A percentile compares a stretch with the other conserved stretches of the same genome.
Conservation (phyloP, 129 eudicot species). For the Solidago caesia region DNA sequence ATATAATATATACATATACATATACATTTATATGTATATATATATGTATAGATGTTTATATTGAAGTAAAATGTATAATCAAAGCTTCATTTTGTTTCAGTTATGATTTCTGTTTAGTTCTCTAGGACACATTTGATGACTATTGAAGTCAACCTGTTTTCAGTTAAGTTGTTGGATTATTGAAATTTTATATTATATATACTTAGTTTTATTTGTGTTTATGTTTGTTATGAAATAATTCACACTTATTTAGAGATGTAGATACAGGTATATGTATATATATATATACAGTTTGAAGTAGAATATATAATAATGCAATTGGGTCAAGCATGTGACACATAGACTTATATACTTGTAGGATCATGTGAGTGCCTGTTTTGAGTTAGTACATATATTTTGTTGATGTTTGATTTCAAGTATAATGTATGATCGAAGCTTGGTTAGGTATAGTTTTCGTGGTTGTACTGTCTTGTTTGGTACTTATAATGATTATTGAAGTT, state of each 20-base stretch:
- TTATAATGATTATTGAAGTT: not conserved
- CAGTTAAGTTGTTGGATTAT: not conserved
- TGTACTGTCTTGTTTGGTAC: not conserved
- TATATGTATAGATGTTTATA: not conserved
- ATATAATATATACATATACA: not conserved
- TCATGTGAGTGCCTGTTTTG: no score
- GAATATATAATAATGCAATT: not conserved
- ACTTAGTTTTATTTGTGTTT: not conserved
- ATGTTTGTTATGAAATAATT: not conserved
- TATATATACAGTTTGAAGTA: not conserved
- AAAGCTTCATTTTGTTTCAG: conserved; percentile 21
- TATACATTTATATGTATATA: not conserved
- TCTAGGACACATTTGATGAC: not conserved
- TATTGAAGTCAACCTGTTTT: not conserved
- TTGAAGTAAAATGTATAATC: conserved; percentile 16
- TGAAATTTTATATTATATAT: not conserved
- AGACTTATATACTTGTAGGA: no score
- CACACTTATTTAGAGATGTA: not conserved
- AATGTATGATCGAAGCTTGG: not conserved
- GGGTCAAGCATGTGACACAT: no score
- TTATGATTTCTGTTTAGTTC: not conserved
- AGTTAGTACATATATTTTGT: not conserved
- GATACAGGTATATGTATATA: not conserved
- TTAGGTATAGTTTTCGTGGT: not conserved
- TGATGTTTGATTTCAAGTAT: not conserved